These are phyloP conservation scores for Cladophialophora immunda DNA, from an alignment of 2,329 filamentous ascomycete genomes.

Conservation along the genomic window DNA sequence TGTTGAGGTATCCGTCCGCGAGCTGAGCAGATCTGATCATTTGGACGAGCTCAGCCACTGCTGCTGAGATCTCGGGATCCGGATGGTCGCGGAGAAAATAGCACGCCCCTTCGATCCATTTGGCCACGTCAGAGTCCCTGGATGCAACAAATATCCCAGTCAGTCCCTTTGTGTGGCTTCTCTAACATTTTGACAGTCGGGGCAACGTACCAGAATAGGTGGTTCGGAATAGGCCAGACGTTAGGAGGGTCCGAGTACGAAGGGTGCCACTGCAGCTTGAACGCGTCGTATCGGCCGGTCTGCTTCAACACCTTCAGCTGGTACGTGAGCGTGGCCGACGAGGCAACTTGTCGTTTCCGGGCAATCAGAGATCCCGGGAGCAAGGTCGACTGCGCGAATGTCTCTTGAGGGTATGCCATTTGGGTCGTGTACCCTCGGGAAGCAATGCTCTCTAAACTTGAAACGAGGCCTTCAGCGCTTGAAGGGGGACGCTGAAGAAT, in stretches of 20 bases:
- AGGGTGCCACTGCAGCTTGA: conserved; percentile 65
- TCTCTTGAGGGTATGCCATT: conserved; percentile 51
- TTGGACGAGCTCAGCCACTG: conserved; percentile 64
- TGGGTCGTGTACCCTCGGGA: no score
- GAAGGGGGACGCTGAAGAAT: no score
- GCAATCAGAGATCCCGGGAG: conserved; percentile 46
- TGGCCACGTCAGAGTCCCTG: conserved; percentile 62
- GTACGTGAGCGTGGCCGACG: conserved; percentile 57
- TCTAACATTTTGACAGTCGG: not conserved
- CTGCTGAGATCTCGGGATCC: conserved; percentile 58
- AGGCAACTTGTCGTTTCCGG: conserved; percentile 51
- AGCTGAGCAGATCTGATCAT: conserved; percentile 68
- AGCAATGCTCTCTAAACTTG: no score
- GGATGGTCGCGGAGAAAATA: conserved; percentile 60
- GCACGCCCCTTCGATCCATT: conserved; percentile 70
- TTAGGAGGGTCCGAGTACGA: conserved; percentile 60
- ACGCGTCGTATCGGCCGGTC: conserved; percentile 67
- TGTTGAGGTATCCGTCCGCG: conserved; percentile 69
- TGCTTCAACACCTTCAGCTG: conserved; percentile 63
- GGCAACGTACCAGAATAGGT: conserved; percentile 62
- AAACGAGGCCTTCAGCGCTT: no score
- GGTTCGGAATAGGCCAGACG: conserved; percentile 66
- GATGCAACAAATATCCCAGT: no score
- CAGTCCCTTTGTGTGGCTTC: no score
- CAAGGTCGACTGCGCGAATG: conserved; percentile 49